Evolutionary conservation across 352 stramenopile species (phyloP).

Genomic region (Phytophthora foliorum): DNA sequence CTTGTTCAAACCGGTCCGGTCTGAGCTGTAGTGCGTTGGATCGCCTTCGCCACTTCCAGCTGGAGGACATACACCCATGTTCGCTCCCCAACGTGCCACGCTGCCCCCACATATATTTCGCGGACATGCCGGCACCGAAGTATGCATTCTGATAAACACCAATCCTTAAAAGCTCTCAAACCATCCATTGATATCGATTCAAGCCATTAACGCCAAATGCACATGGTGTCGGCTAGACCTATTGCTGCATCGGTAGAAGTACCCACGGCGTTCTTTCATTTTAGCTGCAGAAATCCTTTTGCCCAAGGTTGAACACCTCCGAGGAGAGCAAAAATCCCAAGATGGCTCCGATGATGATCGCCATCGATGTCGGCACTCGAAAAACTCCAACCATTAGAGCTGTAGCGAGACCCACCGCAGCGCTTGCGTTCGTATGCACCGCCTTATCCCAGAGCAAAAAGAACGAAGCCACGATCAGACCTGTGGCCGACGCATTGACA

Average conservation of each 20-base stretch:
- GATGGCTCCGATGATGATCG: conserved; percentile 62
- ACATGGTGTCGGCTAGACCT: neutral
- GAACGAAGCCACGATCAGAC: conserved; percentile 92
- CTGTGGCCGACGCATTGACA: conserved; percentile 92
- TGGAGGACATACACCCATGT: conserved; percentile 16
- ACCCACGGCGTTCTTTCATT: neutral
- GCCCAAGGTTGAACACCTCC: conserved; percentile 58
- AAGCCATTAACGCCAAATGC: conserved; percentile 3
- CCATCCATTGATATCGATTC: neutral
- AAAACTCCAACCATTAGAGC: conserved; percentile 87
- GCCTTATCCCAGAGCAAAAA: conserved; percentile 91
- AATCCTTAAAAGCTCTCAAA: neutral
- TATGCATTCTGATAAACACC: neutral
- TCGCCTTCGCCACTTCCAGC: conserved; percentile 19
- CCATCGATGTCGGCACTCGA: conserved; percentile 68
- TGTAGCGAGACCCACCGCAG: conserved; percentile 88
- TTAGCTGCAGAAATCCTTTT: conserved; percentile 60
- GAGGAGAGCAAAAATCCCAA: conserved; percentile 65
- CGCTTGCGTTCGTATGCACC: conserved; percentile 80
- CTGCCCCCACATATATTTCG: neutral
- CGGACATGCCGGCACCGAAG: neutral
- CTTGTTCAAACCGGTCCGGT: conserved; percentile 11
- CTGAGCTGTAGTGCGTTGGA: conserved; percentile 3
- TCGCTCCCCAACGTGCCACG: neutral
- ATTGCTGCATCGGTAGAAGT: neutral